Evolutionary conservation across 2,329 filamentous ascomycete genomes (phyloP), one percentile per base, ranked within the genome.

Genomic region (Paecilomyces sp.): DNA sequence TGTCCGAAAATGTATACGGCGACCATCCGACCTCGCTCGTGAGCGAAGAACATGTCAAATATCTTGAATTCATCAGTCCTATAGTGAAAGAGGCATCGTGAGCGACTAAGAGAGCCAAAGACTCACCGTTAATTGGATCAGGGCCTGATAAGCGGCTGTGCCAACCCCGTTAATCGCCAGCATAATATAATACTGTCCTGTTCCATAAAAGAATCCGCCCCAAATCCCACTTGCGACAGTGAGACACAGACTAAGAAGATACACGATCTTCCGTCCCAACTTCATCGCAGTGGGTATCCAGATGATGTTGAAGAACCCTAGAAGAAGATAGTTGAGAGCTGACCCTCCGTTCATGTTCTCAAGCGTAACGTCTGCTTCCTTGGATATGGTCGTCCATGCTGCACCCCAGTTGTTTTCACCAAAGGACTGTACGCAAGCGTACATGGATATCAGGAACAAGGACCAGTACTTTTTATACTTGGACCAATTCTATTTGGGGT

Each of bases 321-420:
- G 64, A 6, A 77, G 68, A 2, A 77, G 68, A 9, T 47, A 47
- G 56, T 77, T 76, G 7, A 78, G 62, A 1, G 76, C 75, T 30
- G 72, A 73, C 33, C 74, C 74, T 6, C 74, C 74, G 58, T 77
- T 77, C 72, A 78, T 74, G 59, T 77, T 72, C n/a, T 66, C 70
- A 25, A 78, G 58, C 1, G 66, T 70, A 18, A 77, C 74, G 9
- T 70, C 68, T 0, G 74, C 76, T 6, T 77, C 73, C 1, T 70
- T 63, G 8, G 73, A 72, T n/a, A 78, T 73, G 11, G 72, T 71
- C 0, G 74, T 77, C 75, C 75, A 77, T 53, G 74, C 73, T 15
- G 75, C 74, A n/a, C 75, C 75, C 50, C 73, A 69, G 41, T 73
- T 74, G 57, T 77, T 78, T 74, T 47, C 41, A 6, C 41, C 41